Evolutionary conservation across 2,329 filamentous ascomycete species (phyloP), one percentile per base, ranked within the genome.

Genomic region (Didymella glomerata): DNA sequence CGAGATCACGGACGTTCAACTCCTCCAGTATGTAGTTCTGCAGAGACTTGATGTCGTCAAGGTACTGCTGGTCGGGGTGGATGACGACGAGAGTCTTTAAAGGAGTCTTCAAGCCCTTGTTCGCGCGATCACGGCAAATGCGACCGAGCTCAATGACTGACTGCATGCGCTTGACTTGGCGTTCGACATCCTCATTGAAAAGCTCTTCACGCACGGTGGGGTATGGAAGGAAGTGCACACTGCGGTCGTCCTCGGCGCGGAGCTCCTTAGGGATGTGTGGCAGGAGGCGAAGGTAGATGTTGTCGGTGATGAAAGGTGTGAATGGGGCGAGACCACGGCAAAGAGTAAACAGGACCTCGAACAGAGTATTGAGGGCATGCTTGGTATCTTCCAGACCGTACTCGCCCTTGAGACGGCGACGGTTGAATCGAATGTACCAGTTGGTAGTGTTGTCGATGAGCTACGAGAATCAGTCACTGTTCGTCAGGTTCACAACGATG

Each of bases 391-490:
- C 86, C 24, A 92, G 79, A 18, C 93, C 92, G 65, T 92, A 88
- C 74, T 96, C 93, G 42, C 93, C 93, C 86, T 97, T 97, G 66
- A 97, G 83, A 54, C 93, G 88, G 77, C 91, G 91, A 54, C 93
- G 86, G 82, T 97, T 97, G 82, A 97, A 96, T 61, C 93, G 87
- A 76, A 97, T 97, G 79, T 97, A 97, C 93, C 93, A 97, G 79
- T 98, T 98, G n/a, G 93, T 97, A 4, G 91, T 93, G 79, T 96
- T 93, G 72, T 97, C 94, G 65, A 97, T 96, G 71, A 96, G 85
- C 73, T 74, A 48, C 3, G 2, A 7, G 30, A 36, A 42, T 69
- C 34, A 71, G 63, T 11, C 8, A 27, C 32, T 6, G 6, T n/a
- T n/a, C 14, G 24, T 44, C 6, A n/a, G 6, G 41, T 16, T 27